Base-by-base conservation (phyloP, 2,329 filamentous ascomycete genomes). In the Sclerotinia nivalis region DNA sequence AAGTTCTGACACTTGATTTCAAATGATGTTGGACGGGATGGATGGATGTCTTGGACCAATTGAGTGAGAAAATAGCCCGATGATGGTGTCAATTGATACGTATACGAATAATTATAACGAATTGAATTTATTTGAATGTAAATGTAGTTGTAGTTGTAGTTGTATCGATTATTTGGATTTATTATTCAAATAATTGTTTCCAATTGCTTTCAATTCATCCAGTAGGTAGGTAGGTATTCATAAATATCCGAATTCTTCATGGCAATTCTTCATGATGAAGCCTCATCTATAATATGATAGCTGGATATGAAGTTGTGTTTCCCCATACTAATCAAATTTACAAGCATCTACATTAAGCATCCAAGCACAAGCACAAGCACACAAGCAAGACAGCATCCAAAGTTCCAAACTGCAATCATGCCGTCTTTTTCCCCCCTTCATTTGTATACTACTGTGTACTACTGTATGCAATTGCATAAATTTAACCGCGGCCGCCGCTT, bases 401-500 rank as follows among this genome's bases (percentile, higher is more conserved):
- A 20, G 13, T 47, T 1, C 18, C 45, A 56, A 37, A 10, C 54
- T 66, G 37, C 50, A 45, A 55, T 22, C 10, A 22, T 40, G 37
- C 62, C 49, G 37, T 28, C 40, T 10, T 34, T 52, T 9, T 37
- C 12, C n/a, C 31, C 28, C 18, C n/a, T 37, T n/a, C 40, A 61
- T 9, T 8, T 49, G 22, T 5, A 13, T 28, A 12, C 50, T 15
- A 7, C n/a, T 34, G 1, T 34, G 2, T 13, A 55, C 31, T 20
- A 49, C 25, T 28, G 18, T 22, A 22, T 31, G 13, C 18, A 28
- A 54, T 40, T 65, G 47, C 31, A 54, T 65, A 54, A 49, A 64
- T 49, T 52, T 68, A 68, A 47, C 66, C 66, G 55, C 66, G 43
- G 45, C 66, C 66, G 54, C 66, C 66, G 65, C 65, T 47, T 60